Percentiles rank a stretch among this genome's conserved stretches.
Conservation (phyloP, 2,329 filamentous ascomycete genomes). For the Apiospora sp. region DNA sequence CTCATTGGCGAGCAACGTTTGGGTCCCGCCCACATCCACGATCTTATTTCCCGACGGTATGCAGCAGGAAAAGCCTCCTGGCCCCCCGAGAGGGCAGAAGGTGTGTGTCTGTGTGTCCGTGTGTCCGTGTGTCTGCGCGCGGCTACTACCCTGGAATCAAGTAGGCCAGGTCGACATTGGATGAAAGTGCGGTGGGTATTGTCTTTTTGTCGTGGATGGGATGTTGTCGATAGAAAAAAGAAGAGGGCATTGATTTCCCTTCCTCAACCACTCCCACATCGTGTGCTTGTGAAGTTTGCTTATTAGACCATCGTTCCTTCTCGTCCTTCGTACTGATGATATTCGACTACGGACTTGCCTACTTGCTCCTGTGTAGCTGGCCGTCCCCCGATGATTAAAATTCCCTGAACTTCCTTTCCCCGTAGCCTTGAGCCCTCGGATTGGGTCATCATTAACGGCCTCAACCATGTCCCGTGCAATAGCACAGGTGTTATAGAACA, state of each 20-base stretch:
- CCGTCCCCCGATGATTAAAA: not conserved
- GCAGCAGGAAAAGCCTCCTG: conserved; percentile 6
- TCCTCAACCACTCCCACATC: not conserved
- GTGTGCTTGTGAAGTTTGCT: not conserved
- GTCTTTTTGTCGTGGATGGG: not conserved
- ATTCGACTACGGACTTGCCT: not conserved
- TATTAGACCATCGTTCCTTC: not conserved
- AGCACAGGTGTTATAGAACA: conserved; percentile 8
- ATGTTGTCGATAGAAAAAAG: no score
- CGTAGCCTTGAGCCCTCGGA: not conserved
- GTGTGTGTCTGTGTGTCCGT: conserved; percentile 14
- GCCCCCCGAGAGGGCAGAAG: not conserved
- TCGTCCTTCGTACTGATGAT: not conserved
- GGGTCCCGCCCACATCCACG: conserved; percentile 15
- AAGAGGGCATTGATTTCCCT: no score
- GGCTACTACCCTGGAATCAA: conserved; percentile 7
- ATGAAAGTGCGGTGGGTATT: not conserved
- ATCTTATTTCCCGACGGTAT: conserved; percentile 23
- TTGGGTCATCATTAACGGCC: not conserved
- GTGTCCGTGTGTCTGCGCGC: conserved; percentile 2
- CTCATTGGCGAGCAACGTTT: conserved; percentile 23
- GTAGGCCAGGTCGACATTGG: not conserved
- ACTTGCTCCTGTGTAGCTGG: not conserved
- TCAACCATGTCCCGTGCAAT: conserved; percentile 14
- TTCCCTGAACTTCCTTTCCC: not conserved